These are phyloP conservation scores for Kwoniella mangroviensis DNA, from an alignment of 768 basidiomycete genomes.

Conservation along the genomic window DNA sequence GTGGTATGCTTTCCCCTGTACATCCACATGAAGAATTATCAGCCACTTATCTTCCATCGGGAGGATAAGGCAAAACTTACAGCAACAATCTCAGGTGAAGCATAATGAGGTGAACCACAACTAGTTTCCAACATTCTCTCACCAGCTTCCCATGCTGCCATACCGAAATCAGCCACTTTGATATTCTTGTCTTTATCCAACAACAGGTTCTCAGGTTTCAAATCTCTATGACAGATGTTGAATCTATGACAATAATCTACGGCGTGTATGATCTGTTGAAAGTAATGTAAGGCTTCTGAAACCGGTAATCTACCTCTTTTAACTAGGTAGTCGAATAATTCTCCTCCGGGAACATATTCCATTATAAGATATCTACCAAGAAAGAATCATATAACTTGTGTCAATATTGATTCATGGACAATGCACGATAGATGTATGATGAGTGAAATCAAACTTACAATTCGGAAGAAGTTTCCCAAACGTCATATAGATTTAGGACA, in stretches of 20 bases:
- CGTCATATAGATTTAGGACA: slow-evolving; percentile 90
- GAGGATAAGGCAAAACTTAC: slow-evolving; percentile 37
- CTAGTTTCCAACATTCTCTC: slow-evolving; percentile 72
- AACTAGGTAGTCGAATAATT: slow-evolving; percentile 91
- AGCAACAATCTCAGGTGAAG: slow-evolving; percentile 83
- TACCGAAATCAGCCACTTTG: slow-evolving; percentile 97
- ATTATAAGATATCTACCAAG: slow-evolving; percentile 78
- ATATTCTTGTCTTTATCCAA: slow-evolving; percentile 81
- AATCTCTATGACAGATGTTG: slow-evolving; percentile 90
- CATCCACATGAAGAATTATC: neutral
- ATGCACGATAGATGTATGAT: no score
- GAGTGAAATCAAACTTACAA: slow-evolving; percentile 63
- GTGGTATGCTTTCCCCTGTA: slow-evolving; percentile 75
- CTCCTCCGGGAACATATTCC: slow-evolving; percentile 92
- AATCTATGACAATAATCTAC: slow-evolving; percentile 93
- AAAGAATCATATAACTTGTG: no score
- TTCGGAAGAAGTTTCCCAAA: slow-evolving; percentile 90
- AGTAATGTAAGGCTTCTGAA: slow-evolving; percentile 78
- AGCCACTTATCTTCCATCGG: slow-evolving; percentile 1
- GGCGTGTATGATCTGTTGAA: slow-evolving; percentile 89
- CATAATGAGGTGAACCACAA: slow-evolving; percentile 94
- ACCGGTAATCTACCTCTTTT: slow-evolving; percentile 72
- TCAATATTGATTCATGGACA: no score
- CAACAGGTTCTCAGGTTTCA: slow-evolving; percentile 92
- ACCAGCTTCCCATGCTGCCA: slow-evolving; percentile 86